These are phyloP conservation scores for Fusarium concolor DNA, from an alignment of 2,329 filamentous ascomycete genomes.

Conservation along the genomic window DNA sequence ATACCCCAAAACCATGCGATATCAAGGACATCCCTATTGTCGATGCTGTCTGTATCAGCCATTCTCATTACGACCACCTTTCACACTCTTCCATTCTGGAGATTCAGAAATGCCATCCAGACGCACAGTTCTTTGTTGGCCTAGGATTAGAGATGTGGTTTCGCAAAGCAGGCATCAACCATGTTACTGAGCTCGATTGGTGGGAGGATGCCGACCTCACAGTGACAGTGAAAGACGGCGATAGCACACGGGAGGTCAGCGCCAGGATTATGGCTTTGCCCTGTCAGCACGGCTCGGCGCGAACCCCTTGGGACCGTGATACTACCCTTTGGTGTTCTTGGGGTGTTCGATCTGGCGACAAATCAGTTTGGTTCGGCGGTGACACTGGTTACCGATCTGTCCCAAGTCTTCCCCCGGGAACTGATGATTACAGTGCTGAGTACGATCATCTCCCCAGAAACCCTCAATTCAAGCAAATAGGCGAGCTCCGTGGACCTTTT, in stretches of 20 bases:
- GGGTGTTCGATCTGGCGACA: conserved; percentile 78
- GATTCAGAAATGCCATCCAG: conserved; percentile 76
- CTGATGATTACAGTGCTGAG: conserved; percentile 78
- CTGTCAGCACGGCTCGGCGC: conserved; percentile 82
- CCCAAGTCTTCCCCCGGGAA: conserved; percentile 67
- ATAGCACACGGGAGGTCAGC: conserved; percentile 62
- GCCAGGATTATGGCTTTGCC: conserved; percentile 82
- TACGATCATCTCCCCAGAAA: conserved; percentile 76
- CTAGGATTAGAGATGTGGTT: conserved; percentile 90
- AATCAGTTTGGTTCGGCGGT: conserved; percentile 87
- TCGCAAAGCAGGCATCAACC: conserved; percentile 72
- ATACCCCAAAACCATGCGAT: conserved; percentile 79
- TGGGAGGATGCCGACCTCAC: conserved; percentile 87
- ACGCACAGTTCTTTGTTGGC: conserved; percentile 89
- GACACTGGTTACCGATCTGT: conserved; percentile 93
- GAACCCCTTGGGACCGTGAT: conserved; percentile 75
- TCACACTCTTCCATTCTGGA: conserved; percentile 80
- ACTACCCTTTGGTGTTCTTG: conserved; percentile 90
- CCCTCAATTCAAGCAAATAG: conserved; percentile 88
- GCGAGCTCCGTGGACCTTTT: conserved; percentile 82
- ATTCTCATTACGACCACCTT: conserved; percentile 94
- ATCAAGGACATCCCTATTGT: conserved; percentile 81
- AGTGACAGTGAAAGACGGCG: conserved; percentile 56
- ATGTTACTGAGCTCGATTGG: conserved; percentile 93
- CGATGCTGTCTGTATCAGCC: conserved; percentile 83